phyloP scores from a whole-genome alignment of 2,329 filamentous ascomycete genomes.

The Neonectria sp. region DNA sequence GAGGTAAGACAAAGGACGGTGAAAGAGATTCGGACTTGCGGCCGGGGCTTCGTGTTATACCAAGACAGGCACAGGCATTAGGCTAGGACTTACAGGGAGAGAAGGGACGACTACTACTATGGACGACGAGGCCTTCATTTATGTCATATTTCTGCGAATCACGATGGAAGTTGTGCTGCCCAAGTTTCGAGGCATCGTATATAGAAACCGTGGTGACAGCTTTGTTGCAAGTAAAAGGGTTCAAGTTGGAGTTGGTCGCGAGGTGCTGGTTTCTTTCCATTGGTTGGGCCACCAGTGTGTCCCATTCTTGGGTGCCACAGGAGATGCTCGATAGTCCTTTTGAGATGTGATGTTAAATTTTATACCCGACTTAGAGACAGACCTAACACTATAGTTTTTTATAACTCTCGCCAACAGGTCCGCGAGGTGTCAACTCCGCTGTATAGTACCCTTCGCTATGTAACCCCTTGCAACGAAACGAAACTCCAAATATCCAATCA shows the following conservation, averaged over 20 bases:
- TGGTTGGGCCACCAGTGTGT: background rate
- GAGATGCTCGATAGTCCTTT: background rate
- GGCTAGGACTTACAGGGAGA: conserved; percentile 23
- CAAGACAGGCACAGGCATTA: conserved; percentile 24
- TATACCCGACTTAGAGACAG: background rate
- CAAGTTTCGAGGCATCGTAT: conserved; percentile 4
- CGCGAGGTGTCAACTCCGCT: background rate
- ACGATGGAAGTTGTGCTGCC: conserved; percentile 12
- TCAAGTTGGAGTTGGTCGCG: background rate
- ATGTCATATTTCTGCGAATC: conserved; percentile 21
- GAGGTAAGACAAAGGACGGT: conserved; percentile 22
- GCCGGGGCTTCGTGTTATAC: conserved; percentile 18
- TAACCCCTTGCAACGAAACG: background rate
- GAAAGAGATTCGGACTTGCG: conserved; percentile 28
- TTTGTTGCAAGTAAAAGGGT: background rate
- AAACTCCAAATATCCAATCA: background rate
- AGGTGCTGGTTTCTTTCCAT: background rate
- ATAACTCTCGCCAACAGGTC: background rate
- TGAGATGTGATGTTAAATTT: background rate
- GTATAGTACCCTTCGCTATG: background rate
- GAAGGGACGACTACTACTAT: conserved; percentile 8
- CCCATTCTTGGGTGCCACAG: background rate
- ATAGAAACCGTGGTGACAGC: conserved; percentile 5
- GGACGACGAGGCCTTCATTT: conserved; percentile 22
- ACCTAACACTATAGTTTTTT: background rate